Base-by-base conservation (phyloP, 371 early-diverging fungal species). In the Mycotypha africana region DNA sequence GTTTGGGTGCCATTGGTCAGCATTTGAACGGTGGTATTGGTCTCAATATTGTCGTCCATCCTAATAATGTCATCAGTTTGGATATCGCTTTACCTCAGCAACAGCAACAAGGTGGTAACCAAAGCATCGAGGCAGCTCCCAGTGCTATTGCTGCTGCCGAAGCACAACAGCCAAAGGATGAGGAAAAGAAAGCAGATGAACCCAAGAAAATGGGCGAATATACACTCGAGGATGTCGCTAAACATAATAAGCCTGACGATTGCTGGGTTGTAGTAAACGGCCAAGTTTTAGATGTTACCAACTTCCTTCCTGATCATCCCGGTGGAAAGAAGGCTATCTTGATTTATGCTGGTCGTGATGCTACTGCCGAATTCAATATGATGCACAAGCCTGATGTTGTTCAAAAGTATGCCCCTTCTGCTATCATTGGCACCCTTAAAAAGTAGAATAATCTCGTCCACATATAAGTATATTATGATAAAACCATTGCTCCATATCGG, bases 231-330 rank as follows among this genome's bases (percentile, higher is more conserved):
- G 85, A 97, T 47, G 90, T 98, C 16, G 79, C 88, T 25, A 86
- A 89, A 65, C 97, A 97, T 70, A 87, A 85, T 78, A 89, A 66
- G 43, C 77, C 82, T 39, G 74, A 91, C 6, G 97, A 96, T 67
- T 89, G 93, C 66, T 98, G 97, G 98, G 92, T 97, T 36, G 79
- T 93, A 52, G 85, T 97, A 15, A 86, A 92, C 53, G 92, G 88
- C 32, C 76, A 89, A 51, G 97, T 99, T 16, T 80, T 93, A 54
- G 84, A 97, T 61, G 94, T 91, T 22, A 95, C 97, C 37, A 78
- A 81, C 46, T 97, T 96, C 78, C 75, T 92, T 65, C 65, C 75
- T 35, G 89, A 90, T 48, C 91, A 93, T 69, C 94, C 92, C 26
- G 71, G 65, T 38, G 92, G 91, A 51, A 88, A 89, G 76, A 90